Conservation (phyloP, 768 basidiomycete genomes). For the Peribolospora baueri region DNA sequence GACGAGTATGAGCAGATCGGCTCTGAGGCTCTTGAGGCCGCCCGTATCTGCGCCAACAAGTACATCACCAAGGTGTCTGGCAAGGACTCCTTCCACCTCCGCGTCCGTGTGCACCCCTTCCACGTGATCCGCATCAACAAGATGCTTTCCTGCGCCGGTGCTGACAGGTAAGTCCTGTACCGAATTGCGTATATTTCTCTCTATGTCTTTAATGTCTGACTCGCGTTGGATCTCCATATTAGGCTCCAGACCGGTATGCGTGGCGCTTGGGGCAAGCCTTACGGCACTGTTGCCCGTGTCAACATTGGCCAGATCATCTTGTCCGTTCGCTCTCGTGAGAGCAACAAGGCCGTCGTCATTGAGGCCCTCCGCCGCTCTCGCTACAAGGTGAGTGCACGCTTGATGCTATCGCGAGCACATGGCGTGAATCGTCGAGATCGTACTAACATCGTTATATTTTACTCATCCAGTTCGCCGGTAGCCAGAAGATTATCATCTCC, state of each 20-base stretch:
- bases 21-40: slow-evolving; percentile 85
- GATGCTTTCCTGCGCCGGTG: slow-evolving; percentile 98
- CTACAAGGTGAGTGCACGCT: slow-evolving; percentile 39
- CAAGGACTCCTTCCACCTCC: slow-evolving; percentile 96
- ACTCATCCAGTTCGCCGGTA: slow-evolving; percentile 48
- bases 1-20: slow-evolving; percentile 96
- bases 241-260: slow-evolving; percentile 94
- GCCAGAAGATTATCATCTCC: slow-evolving; percentile 87
- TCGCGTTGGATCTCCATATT: not conserved
- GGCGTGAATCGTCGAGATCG: not conserved
- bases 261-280: slow-evolving; percentile 98
- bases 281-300: slow-evolving; percentile 83
- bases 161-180: slow-evolving; percentile 50
- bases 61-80: slow-evolving; percentile 94
- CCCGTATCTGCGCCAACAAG: slow-evolving; percentile 98
- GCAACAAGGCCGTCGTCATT: slow-evolving; percentile 63
- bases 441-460: not conserved
- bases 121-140: slow-evolving; percentile 99
- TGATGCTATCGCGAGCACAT: slow-evolving; percentile 1
- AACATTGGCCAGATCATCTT: slow-evolving; percentile 92
- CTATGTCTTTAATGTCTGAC: too few relatives aligned
- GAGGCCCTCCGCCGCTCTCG: slow-evolving; percentile 93
- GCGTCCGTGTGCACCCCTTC: slow-evolving; percentile 93
- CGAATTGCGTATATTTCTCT: not conserved
- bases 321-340: slow-evolving; percentile 74